These are phyloP conservation scores for Diaporthe ampelina DNA, from an alignment of 2,329 filamentous ascomycete genomes.

Conservation along the genomic window DNA sequence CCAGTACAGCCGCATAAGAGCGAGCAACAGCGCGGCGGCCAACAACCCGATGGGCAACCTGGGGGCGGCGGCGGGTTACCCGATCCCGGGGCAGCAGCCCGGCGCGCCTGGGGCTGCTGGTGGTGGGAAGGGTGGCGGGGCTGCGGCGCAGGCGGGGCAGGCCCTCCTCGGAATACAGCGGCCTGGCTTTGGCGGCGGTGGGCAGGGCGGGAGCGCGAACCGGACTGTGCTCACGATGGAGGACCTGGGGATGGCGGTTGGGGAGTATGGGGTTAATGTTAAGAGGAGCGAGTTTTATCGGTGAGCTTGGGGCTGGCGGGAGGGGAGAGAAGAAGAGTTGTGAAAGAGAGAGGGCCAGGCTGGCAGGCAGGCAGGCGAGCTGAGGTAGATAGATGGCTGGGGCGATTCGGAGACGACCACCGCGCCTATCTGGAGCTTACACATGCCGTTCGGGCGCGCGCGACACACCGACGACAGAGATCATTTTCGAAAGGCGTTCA, in stretches of 20 bases:
- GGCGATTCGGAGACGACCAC: too few relatives aligned
- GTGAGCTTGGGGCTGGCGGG: too few relatives aligned
- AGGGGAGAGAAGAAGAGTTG: too few relatives aligned
- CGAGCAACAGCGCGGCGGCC: constrained; percentile 86
- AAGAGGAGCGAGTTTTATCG: constrained; percentile 98
- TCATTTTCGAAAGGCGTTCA: constrained; percentile 9
- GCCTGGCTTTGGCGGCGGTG: constrained; percentile 87
- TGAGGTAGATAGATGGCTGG: too few relatives aligned
- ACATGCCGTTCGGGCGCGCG: too few relatives aligned
- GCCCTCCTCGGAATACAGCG: constrained; percentile 78
- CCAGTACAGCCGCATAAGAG: constrained; percentile 95
- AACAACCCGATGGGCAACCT: constrained; percentile 94
- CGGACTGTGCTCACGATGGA: constrained; percentile 98
- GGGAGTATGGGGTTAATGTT: constrained; percentile 97
- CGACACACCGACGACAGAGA: too few relatives aligned
- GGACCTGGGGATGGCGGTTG: constrained; percentile 96
- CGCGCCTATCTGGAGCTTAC: too few relatives aligned
- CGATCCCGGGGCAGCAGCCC: constrained; percentile 72
- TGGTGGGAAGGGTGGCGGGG: constrained; percentile 55
- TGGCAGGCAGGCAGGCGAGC: not conserved
- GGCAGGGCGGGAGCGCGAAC: constrained; percentile 89
- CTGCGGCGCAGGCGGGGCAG: constrained; percentile 33
- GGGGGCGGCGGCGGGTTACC: constrained; percentile 80
- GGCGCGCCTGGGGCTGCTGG: constrained; percentile 44
- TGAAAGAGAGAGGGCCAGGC: too few relatives aligned